Evolutionary conservation across 2,329 filamentous ascomycete genomes (phyloP).

Genomic region (Trichoderma semiorbis): DNA sequence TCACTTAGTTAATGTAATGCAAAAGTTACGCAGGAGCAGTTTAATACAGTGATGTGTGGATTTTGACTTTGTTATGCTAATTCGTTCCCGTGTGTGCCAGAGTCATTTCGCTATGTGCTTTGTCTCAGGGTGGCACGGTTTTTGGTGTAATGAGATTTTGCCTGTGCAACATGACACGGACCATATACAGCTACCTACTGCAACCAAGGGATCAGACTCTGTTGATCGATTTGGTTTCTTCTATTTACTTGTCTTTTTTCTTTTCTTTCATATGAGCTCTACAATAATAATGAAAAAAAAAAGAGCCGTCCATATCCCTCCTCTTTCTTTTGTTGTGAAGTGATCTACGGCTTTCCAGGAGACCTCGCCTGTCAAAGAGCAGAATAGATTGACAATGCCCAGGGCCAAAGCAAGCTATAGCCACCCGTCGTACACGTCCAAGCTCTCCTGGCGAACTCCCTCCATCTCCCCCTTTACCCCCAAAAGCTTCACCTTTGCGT

Average conservation of each 20-base stretch:
- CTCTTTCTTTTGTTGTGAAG: neutral
- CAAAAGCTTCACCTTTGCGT: slow-evolving; percentile 64
- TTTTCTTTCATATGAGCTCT: neutral
- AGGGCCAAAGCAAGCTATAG: slow-evolving; percentile 24
- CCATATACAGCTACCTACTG: neutral
- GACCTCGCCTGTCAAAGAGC: neutral
- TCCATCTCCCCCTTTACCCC: slow-evolving; percentile 70
- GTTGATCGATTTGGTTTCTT: neutral
- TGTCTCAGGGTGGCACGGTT: neutral
- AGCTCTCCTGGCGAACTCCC: slow-evolving; percentile 51
- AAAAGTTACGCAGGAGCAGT: neutral
- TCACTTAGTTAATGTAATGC: neutral
- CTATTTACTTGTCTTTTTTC: neutral
- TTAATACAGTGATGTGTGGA: neutral
- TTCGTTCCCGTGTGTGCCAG: neutral
- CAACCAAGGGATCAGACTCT: neutral
- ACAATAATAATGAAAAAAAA: neutral
- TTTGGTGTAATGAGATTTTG: neutral
- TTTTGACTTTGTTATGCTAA: neutral
- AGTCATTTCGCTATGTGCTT: neutral
- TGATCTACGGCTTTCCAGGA: neutral
- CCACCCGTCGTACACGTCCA: slow-evolving; percentile 45
- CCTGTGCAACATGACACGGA: neutral
- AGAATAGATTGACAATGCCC: neutral
- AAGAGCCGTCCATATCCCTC: neutral